A percentile compares a stretch with the other conserved stretches of the same genome.
These are phyloP conservation scores for Ceratocystis huliohia DNA, from an alignment of 2,329 filamentous ascomycete species.

Conservation along the genomic window DNA sequence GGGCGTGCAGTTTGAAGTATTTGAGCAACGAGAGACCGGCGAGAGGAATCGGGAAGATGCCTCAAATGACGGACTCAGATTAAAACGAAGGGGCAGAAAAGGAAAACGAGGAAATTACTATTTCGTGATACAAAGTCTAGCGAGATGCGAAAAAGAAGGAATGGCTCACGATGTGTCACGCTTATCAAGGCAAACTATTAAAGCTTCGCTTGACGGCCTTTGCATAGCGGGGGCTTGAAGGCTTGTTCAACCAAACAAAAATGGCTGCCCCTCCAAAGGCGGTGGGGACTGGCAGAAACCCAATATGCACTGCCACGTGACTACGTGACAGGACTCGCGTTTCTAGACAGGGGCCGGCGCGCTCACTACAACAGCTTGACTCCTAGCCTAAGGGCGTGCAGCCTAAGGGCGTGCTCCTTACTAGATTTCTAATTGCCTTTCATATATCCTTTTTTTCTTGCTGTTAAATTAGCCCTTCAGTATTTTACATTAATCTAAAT, in stretches of 20 bases:
- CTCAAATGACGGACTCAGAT: constrained; percentile 13
- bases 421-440: neutral
- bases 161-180: constrained; percentile 17
- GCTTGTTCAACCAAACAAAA: neutral
- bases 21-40: constrained; percentile 29
- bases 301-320: constrained; percentile 10
- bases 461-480: no score
- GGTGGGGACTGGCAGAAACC: constrained; percentile 16
- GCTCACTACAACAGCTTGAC: neutral
- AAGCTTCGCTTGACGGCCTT: constrained; percentile 10
- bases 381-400: no score
- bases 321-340: constrained; percentile 7
- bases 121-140: neutral
- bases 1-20: constrained; percentile 32
- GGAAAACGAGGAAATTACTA: neutral
- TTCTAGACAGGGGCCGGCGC: neutral
- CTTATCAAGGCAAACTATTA: constrained; percentile 1
- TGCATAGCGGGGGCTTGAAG: constrained; percentile 13
- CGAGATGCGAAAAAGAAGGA: neutral
- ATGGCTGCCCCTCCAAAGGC: constrained; percentile 18
- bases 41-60: constrained; percentile 31
- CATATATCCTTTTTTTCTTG: neutral
- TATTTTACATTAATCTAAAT: no score
- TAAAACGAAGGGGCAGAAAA: neutral
- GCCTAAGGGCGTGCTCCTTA: neutral